Evolutionary conservation across 2,329 filamentous ascomycete genomes (phyloP).

Genomic region (Colletotrichum aenigma): DNA sequence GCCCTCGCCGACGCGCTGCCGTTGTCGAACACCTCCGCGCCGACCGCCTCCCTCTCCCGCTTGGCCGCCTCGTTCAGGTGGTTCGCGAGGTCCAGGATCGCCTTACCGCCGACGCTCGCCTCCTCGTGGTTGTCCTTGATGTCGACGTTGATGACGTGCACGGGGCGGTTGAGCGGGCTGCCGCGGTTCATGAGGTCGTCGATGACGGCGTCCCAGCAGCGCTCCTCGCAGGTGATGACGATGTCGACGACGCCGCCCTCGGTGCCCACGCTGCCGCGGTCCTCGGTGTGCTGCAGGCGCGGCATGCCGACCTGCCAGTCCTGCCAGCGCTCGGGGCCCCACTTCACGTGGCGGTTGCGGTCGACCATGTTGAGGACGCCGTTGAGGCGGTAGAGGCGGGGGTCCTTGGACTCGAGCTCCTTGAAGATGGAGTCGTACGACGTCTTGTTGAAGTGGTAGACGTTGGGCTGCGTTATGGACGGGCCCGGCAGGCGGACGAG

Average conservation of each 20-base stretch:
- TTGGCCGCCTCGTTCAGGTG: slow-evolving; percentile 80
- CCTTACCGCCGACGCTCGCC: slow-evolving; percentile 85
- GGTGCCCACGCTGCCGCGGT: slow-evolving; percentile 79
- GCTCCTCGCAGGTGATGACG: slow-evolving; percentile 96
- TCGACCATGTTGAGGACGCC: slow-evolving; percentile 96
- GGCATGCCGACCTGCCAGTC: slow-evolving; percentile 93
- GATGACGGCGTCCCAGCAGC: slow-evolving; percentile 97
- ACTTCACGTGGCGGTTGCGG: slow-evolving; percentile 90
- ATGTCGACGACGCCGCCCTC: slow-evolving; percentile 92
- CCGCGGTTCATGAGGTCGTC: slow-evolving; percentile 91
- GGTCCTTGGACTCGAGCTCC: slow-evolving; percentile 85
- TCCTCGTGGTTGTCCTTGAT: slow-evolving; percentile 99
- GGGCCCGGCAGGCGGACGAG: slow-evolving; percentile 92
- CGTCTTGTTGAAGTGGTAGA: slow-evolving; percentile 97
- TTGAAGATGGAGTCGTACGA: slow-evolving; percentile 95
- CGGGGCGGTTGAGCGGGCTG: slow-evolving; percentile 84
- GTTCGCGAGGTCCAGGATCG: slow-evolving; percentile 89
- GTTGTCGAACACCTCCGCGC: slow-evolving; percentile 70
- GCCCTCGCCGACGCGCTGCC: slow-evolving; percentile 70
- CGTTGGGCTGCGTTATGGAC: slow-evolving; percentile 90
- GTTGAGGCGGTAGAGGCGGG: slow-evolving; percentile 86
- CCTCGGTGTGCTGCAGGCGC: slow-evolving; percentile 73
- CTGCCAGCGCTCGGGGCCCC: slow-evolving; percentile 95
- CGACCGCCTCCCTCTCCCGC: slow-evolving; percentile 74
- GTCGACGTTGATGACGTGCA: slow-evolving; percentile 98